Evolutionary conservation across 129 eudicot species (phyloP), one percentile per base, ranked within the genome.

Genomic region (Calendula officinalis): DNA sequence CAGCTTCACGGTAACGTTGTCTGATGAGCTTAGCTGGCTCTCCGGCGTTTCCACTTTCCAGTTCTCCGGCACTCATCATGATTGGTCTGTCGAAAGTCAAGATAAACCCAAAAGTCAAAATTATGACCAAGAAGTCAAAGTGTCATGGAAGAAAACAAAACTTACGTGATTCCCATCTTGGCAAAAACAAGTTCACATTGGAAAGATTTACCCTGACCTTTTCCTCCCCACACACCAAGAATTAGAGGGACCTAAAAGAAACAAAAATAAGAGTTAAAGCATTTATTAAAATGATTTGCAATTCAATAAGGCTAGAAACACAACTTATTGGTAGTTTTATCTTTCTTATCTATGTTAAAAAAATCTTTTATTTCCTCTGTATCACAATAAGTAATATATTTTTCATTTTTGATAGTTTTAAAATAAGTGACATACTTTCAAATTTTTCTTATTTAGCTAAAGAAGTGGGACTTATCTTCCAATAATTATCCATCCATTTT

Each of bases 81-180:
- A 90, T 90, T 1, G 95, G 97, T 74, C 95, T 86, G 84, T 22
- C 30, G 7, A 8, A 66, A 66, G 49, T 52, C 52, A 53, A 67
- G 16, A 49, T 39, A 66, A 59, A 52, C 13, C 22, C 53, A n/a
- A 8, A 66, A 66, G 49, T 52, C 52, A 53, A 67, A 38, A 49
- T 39, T 5, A 47, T 38, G 43, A 57, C 30, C 33, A 9, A 40
- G 2, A 39, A 41, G 38, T 59, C 35, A 59, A 43, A 27, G 22
- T 10, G 10, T 13, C 3, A 3, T 9, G 44, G 2, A 22, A 22
- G 30, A 22, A 22, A 16, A 42, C 3, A 8, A 3, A 49, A 78
- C 88, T 79, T 63, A 86, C 97, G 75, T 86, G 76, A 90, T 90
- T 61, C 97, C 95, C 97, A 90, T 83, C 95, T 90, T 90, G 71